phyloP scores from a whole-genome alignment of 352 stramenopile genomes.

The Pythium folliculosum region DNA sequence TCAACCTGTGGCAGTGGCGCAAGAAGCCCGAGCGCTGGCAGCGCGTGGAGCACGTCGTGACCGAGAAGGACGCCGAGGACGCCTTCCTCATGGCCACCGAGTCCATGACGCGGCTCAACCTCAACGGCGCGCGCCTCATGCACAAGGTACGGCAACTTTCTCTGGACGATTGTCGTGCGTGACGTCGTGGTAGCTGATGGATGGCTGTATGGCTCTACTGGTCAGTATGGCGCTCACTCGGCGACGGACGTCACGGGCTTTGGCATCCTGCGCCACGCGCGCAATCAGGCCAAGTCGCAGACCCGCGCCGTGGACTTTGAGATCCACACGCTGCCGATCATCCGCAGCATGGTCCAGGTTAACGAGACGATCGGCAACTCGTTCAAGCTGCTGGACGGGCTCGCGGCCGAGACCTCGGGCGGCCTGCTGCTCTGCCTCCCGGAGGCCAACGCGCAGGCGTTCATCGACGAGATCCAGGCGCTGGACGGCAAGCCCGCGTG shows the following conservation, averaged over 20 bases:
- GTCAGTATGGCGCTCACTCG: constrained; percentile 87
- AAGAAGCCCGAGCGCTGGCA: constrained; percentile 80
- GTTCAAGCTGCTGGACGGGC: constrained; percentile 91
- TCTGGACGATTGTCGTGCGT: too few species aligned
- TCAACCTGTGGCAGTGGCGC: constrained; percentile 94
- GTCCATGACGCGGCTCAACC: constrained; percentile 94
- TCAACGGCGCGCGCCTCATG: constrained; percentile 91
- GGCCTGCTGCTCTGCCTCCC: constrained; percentile 92
- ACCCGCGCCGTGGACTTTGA: constrained; percentile 86
- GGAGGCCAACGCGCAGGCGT: constrained; percentile 80
- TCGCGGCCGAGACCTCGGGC: constrained; percentile 94
- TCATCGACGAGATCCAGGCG: constrained; percentile 86
- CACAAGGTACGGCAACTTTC: constrained; percentile 53
- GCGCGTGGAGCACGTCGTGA: constrained; percentile 72
- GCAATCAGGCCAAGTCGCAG: constrained; percentile 94
- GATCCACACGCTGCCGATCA: constrained; percentile 93
- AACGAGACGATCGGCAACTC: constrained; percentile 90
- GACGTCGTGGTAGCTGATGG: not conserved
- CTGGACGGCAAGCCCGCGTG: constrained; percentile 89
- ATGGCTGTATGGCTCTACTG: not conserved
- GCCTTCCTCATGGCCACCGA: constrained; percentile 92
- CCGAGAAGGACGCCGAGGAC: constrained; percentile 67
- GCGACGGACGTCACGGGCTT: constrained; percentile 97
- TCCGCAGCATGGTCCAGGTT: constrained; percentile 87
- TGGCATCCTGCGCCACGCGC: constrained; percentile 92